phyloP scores from a whole-genome alignment of 768 basidiomycete species.

The Asterophora lycoperdoides region DNA sequence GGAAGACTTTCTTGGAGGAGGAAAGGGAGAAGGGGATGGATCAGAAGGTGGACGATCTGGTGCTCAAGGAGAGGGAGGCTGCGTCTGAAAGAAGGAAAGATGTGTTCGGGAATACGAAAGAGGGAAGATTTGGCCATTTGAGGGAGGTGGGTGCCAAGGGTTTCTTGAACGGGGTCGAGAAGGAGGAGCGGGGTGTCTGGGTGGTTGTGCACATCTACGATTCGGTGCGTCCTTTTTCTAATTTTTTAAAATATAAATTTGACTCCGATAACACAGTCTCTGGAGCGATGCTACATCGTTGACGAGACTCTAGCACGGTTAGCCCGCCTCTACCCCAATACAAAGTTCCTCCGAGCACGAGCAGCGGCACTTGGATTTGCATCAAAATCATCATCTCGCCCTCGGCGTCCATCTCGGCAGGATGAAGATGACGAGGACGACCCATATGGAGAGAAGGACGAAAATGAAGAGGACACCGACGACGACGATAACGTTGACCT shows the following conservation, averaged over 20 bases:
- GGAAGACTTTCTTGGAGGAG: slow-evolving; percentile 75
- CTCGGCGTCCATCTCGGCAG: slow-evolving; percentile 16
- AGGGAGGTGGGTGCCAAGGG: slow-evolving; percentile 74
- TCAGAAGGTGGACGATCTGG: slow-evolving; percentile 44
- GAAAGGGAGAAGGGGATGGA: slow-evolving; percentile 51
- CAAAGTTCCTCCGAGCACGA: slow-evolving; percentile 80
- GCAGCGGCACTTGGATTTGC: slow-evolving; percentile 76
- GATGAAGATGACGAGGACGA: slow-evolving; percentile 21
- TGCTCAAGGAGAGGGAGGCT: slow-evolving; percentile 39
- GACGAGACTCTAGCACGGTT: slow-evolving; percentile 66
- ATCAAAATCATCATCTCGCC: slow-evolving; percentile 18
- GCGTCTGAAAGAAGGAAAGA: slow-evolving; percentile 31
- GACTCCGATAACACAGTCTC: slow-evolving; percentile 41
- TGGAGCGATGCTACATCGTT: slow-evolving; percentile 68
- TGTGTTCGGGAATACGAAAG: slow-evolving; percentile 43
- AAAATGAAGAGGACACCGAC: slow-evolving; percentile 40
- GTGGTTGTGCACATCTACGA: slow-evolving; percentile 87
- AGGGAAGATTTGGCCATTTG: slow-evolving; percentile 70
- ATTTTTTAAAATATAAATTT: too few species aligned
- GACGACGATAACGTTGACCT: slow-evolving; percentile 67
- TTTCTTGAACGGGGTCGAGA: slow-evolving; percentile 71
- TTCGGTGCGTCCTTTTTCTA: slow-evolving; percentile 45
- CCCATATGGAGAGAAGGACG: slow-evolving; percentile 33
- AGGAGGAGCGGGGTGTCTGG: slow-evolving; percentile 65
- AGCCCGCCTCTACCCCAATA: slow-evolving; percentile 63